These are phyloP conservation scores for Venturia asperata DNA, from an alignment of 2,329 filamentous ascomycete genomes.

Conservation along the genomic window DNA sequence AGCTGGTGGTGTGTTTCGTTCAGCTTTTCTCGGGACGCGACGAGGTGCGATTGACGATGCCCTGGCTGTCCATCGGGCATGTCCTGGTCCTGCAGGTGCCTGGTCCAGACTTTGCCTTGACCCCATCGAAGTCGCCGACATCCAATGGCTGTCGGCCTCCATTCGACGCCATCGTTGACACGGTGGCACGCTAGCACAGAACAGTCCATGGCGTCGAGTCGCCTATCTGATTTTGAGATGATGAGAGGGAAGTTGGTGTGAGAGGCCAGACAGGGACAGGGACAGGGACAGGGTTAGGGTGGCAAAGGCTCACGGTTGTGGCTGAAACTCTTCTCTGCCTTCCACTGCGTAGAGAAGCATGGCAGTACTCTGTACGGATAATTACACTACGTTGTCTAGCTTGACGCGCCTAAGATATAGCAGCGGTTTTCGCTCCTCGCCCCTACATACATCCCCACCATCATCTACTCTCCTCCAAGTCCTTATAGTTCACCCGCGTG, in stretches of 20 bases:
- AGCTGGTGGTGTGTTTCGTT: too few relatives aligned
- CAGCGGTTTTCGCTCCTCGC: not conserved
- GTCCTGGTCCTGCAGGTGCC: too few relatives aligned
- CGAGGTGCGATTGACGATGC: too few relatives aligned
- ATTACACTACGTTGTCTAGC: too few relatives aligned
- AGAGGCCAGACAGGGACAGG: not conserved
- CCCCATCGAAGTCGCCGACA: not conserved
- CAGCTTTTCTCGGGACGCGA: too few relatives aligned
- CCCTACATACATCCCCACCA: not conserved
- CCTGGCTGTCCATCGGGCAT: too few relatives aligned
- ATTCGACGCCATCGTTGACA: not conserved
- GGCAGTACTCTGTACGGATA: too few relatives aligned
- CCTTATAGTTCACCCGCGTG: constrained; percentile 1
- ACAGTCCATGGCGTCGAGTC: not conserved
- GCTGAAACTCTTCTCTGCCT: not conserved
- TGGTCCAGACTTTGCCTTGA: not conserved
- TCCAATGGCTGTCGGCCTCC: not conserved
- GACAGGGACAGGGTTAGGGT: too few relatives aligned
- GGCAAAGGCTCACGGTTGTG: too few relatives aligned
- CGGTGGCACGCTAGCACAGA: not conserved
- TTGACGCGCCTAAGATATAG: too few relatives aligned
- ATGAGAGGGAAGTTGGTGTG: not conserved
- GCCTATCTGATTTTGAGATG: not conserved
- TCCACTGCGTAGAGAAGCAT: too few relatives aligned
- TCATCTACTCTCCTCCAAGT: not conserved